A percentile compares a stretch with the other conserved stretches of the same genome.
Conservation (phyloP, 129 eudicot genomes). For the Calendula officinalis region DNA sequence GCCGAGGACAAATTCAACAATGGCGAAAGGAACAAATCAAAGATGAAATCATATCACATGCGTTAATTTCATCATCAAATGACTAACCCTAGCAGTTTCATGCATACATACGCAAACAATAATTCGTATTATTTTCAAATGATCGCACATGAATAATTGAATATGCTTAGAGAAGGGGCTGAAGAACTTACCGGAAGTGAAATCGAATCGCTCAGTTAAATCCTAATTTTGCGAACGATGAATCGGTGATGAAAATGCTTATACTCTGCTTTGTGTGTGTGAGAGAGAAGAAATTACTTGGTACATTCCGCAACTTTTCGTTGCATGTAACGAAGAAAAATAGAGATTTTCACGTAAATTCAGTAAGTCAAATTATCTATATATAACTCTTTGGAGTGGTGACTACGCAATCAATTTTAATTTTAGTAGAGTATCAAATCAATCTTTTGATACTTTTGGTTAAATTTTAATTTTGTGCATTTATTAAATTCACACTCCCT, state of each 20-base stretch:
- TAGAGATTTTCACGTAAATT: not conserved
- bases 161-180: not conserved
- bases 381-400: too few relatives aligned
- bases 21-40: slow-evolving; percentile 2
- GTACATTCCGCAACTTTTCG: slow-evolving; percentile 28
- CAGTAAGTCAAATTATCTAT: not conserved
- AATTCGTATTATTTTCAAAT: not conserved
- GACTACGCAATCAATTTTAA: too few relatives aligned
- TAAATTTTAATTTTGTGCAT: too few relatives aligned
- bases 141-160: not conserved
- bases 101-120: slow-evolving; percentile 1
- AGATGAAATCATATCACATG: not conserved
- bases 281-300: slow-evolving; percentile 10
- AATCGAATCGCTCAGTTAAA: not conserved
- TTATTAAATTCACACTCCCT: too few relatives aligned
- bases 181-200: slow-evolving; percentile 11
- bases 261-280: not conserved
- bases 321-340: slow-evolving; percentile 29
- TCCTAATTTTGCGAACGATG: not conserved
- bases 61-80: slow-evolving; percentile 2
- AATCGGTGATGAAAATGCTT: not conserved
- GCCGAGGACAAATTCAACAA: not conserved
- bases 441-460: too few relatives aligned
- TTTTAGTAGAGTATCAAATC: too few relatives aligned
- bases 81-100: not conserved